These are phyloP conservation scores for Aspergillus homomorphus DNA, from an alignment of 495 filamentous ascomycete species.

Conservation along the genomic window DNA sequence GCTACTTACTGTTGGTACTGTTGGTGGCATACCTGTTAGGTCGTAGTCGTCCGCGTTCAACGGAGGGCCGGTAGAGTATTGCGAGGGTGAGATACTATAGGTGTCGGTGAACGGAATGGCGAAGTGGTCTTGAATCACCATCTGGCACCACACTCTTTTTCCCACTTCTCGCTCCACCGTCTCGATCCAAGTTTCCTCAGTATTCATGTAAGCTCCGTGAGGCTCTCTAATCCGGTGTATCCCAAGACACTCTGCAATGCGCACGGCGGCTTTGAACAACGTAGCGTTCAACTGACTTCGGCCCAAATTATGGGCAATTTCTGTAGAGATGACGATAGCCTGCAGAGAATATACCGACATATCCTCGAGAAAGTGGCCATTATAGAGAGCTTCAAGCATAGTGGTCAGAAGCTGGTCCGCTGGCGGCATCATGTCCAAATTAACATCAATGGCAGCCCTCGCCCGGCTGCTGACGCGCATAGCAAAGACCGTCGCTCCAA, in stretches of 20 bases:
- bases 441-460: slow-evolving; percentile 19
- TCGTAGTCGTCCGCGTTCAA: slow-evolving; percentile 41
- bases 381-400: slow-evolving; percentile 30
- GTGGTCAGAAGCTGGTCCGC: slow-evolving; percentile 26
- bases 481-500: slow-evolving; percentile 29
- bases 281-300: slow-evolving; percentile 42
- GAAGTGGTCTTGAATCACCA: slow-evolving; percentile 48
- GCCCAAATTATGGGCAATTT: slow-evolving; percentile 46
- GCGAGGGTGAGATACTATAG: slow-evolving; percentile 42
- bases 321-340: slow-evolving; percentile 43
- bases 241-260: slow-evolving; percentile 38
- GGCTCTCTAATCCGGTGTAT: slow-evolving; percentile 32
- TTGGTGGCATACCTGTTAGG: slow-evolving; percentile 29
- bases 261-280: slow-evolving; percentile 37
- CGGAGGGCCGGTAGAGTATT: slow-evolving; percentile 38
- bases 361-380: slow-evolving; percentile 24
- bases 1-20: slow-evolving; percentile 37
- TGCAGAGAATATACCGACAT: slow-evolving; percentile 40
- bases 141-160: slow-evolving; percentile 42
- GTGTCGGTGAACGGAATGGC: slow-evolving; percentile 47
- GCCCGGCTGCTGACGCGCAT: slow-evolving; percentile 28
- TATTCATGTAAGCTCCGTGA: slow-evolving; percentile 16
- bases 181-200: slow-evolving; percentile 26
- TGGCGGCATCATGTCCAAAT: slow-evolving; percentile 23
- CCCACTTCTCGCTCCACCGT: slow-evolving; percentile 38